Evolutionary conservation across 768 basidiomycete genomes (phyloP), one percentile per base, ranked within the genome.

Genomic region (Phanerodontia chrysosporium): DNA sequence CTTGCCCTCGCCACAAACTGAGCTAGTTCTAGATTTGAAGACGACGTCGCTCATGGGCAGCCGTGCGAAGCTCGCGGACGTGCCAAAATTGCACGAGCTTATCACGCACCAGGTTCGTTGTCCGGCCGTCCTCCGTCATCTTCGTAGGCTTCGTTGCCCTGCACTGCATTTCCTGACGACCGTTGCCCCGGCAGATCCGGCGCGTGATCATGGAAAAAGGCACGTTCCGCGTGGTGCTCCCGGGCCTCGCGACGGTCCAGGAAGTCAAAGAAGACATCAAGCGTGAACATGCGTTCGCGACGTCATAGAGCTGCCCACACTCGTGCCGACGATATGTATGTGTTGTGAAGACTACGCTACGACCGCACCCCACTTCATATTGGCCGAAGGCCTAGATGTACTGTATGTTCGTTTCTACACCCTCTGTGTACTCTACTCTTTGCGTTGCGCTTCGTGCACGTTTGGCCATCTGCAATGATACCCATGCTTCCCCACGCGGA

Each of bases 41-140:
- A 95, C 92, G 12, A 92, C 87, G 7, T 98, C 95, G 27, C 81
- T 98, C 3, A 87, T 98, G 78, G 97, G 97, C 21, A 95, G 92
- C 64, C 86, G 96, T 46, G 95, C 97, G n/a, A 97, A 98, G 74
- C 80, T 99, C 1, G 94, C 93, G 60, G 95, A 99, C 67, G 91
- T 99, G 1, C 96, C 97, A 25, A 99, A 99, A 72, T 78, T 98
- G 16, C 95, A 98, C 65, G 95, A 99, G 70, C 80, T 99, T 52
- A 92, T 99, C 52, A 83, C 91, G 62, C 83, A 88, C 63, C 90
- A 96, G 72, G 82, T 97, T 0, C 80, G 90, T 9, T n/a, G 0
- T 53, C 10, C 32, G 1, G 7, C 32, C 32, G 6, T 35, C 32
- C 13, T 13, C 32, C 32, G 7, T 35, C 32, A 35, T 35, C 32